A percentile compares a stretch with the other conserved stretches of the same genome.
These are phyloP conservation scores for Fusarium liriodendri DNA, from an alignment of 2,329 filamentous ascomycete genomes.

Conservation along the genomic window DNA sequence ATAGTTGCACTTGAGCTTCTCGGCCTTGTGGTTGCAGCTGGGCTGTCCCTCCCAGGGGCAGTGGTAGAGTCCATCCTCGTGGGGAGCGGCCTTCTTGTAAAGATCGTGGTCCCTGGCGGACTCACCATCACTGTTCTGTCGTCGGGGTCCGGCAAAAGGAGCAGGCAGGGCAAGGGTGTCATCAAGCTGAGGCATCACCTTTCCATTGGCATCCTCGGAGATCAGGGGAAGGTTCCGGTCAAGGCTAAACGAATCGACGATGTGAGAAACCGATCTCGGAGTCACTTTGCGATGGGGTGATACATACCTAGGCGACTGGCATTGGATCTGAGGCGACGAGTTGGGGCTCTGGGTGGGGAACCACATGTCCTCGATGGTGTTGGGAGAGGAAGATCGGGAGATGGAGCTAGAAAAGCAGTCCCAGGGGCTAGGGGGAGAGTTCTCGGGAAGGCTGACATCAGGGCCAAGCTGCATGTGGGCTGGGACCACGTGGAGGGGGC, in stretches of 20 bases:
- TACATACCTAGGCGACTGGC: conserved; percentile 67
- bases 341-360: conserved; percentile 51
- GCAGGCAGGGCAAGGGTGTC: conserved; percentile 47
- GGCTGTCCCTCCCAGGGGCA: conserved; percentile 84
- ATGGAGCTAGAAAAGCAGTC: conserved; percentile 64
- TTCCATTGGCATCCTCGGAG: conserved; percentile 43
- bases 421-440: conserved; percentile 64
- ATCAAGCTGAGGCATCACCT: conserved; percentile 42
- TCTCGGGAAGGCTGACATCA: conserved; percentile 59
- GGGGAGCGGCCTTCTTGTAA: conserved; percentile 74
- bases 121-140: conserved; percentile 64
- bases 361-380: conserved; percentile 62
- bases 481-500: conserved; percentile 65
- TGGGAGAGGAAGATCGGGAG: conserved; percentile 64
- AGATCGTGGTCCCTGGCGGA: conserved; percentile 74
- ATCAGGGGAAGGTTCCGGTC: conserved; percentile 48
- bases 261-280: conserved; percentile 37
- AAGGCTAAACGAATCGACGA: conserved; percentile 40
- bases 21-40: conserved; percentile 87
- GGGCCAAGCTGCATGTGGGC: conserved; percentile 66
- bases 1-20: conserved; percentile 99
- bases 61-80: conserved; percentile 86
- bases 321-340: conserved; percentile 62
- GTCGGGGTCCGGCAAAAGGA: conserved; percentile 57
- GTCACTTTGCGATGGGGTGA: conserved; percentile 13